These are phyloP conservation scores for Botrytis galanthina DNA, from an alignment of 2,329 filamentous ascomycete species.

Conservation along the genomic window DNA sequence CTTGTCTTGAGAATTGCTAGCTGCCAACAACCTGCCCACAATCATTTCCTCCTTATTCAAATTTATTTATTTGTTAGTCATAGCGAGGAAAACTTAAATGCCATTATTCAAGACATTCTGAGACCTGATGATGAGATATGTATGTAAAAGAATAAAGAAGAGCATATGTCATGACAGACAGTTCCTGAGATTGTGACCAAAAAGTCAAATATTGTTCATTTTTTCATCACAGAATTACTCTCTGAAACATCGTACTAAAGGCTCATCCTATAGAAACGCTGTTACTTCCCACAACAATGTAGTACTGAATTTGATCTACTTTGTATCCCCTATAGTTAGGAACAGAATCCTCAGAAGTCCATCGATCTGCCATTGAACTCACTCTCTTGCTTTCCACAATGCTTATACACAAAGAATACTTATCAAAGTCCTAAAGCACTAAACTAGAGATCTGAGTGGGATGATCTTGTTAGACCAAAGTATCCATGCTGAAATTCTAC, in stretches of 20 bases:
- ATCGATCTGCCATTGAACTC: background rate
- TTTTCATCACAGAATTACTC: background rate
- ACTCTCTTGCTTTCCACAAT: background rate
- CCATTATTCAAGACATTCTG: background rate
- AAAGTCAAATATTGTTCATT: background rate
- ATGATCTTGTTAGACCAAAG: background rate
- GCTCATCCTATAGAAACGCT: fast-evolving
- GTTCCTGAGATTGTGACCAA: background rate
- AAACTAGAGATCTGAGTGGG: background rate
- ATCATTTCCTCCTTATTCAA: background rate
- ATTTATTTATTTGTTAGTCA: background rate
- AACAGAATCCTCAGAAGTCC: background rate
- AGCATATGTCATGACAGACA: background rate
- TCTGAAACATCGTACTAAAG: background rate
- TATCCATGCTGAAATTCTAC: background rate
- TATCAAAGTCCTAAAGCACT: background rate
- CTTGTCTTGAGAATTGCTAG: background rate
- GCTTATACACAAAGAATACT: background rate
- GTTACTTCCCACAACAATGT: background rate
- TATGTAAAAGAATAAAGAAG: background rate
- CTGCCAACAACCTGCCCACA: background rate
- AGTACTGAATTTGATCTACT: background rate
- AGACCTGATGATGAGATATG: background rate
- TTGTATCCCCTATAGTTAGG: background rate
- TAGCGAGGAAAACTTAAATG: fast-evolving